phyloP scores from a whole-genome alignment of 495 filamentous ascomycete genomes.

The Neurospora sp. region DNA sequence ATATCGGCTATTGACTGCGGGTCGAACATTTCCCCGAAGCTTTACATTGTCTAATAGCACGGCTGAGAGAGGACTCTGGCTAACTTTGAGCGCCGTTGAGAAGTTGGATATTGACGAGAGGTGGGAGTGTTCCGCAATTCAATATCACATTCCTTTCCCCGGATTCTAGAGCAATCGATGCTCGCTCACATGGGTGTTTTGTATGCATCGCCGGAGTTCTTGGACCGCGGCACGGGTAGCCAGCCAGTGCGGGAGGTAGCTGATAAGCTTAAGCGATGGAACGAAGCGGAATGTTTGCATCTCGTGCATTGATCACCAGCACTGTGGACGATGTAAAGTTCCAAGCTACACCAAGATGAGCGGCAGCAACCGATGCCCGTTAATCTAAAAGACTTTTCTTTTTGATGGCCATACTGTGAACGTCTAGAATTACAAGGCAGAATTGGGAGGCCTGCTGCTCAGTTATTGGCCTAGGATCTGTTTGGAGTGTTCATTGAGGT shows the following conservation, averaged over 20 bases:
- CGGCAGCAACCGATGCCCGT: not conserved
- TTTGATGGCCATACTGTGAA: not conserved
- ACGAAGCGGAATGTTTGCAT: not conserved
- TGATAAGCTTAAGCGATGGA: not conserved
- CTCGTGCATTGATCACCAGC: not conserved
- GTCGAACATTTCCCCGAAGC: not conserved
- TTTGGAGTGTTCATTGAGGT: not conserved
- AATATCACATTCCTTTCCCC: not conserved
- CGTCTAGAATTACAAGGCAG: not conserved
- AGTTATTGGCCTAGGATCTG: not conserved
- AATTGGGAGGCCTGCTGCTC: not conserved
- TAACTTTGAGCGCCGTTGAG: not conserved
- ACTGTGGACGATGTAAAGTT: not conserved
- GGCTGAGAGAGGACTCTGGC: not conserved
- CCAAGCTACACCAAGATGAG: not conserved
- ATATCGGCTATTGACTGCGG: not conserved
- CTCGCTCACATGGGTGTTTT: not conserved
- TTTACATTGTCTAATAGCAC: not conserved
- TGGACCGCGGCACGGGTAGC: not conserved
- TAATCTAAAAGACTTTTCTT: not conserved
- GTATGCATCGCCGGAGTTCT: not conserved
- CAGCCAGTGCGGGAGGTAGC: not conserved
- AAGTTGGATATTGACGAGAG: not conserved
- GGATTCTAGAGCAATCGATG: not conserved
- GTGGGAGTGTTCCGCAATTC: not conserved